Base-by-base conservation (phyloP, 257 asterid species). In the Cynanchum wilfordii region DNA sequence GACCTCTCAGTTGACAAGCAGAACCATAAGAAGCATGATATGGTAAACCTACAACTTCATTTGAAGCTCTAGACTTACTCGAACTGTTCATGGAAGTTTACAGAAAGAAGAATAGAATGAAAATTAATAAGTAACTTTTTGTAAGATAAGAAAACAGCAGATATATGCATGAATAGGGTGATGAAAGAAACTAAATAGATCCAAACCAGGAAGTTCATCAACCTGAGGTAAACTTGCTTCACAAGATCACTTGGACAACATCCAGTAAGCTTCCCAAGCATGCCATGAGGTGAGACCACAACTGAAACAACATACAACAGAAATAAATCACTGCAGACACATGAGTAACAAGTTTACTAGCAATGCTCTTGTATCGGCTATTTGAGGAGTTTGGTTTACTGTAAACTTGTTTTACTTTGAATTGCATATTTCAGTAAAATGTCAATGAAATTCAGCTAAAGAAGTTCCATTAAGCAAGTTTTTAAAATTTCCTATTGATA, bases 171-270 rank as follows among this genome's bases (percentile, higher is more conserved):
- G 52, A 27, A n/a, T 7, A 62, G 8, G 49, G 25, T n/a, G 30
- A 70, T 58, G 66, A 27, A 40, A 30, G 50, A 67, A 57, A 36
- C 68, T 45, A 25, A 55, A 51, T 40, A 30, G 56, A 66, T 58
- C 5, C 63, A 70, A 24, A 67, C 56, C 15, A 72, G 68, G 42
- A 52, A 60, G 72, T 33, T 72, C 44, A 52, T 78, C 79, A 70
- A 94, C 99, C 99, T 87, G 84, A 92, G 84, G 84, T 90, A 90
- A 44, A 95, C 98, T 83, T 95, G 96, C 80, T 95, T 95, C 86
- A 92, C 99, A 70, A 95, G 95, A 85, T 95, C 98, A 51, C 89
- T 88, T 54, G 99, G 97, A 79, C 96, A 92, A 75, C 88, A 84
- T 76, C 99, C 98, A 30, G 89, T 86, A 72, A 95, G 98, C 82